Evolutionary conservation across 345 rosid species (phyloP), one percentile per base, ranked within the genome.

Genomic region (Eucalyptus paniculata): DNA sequence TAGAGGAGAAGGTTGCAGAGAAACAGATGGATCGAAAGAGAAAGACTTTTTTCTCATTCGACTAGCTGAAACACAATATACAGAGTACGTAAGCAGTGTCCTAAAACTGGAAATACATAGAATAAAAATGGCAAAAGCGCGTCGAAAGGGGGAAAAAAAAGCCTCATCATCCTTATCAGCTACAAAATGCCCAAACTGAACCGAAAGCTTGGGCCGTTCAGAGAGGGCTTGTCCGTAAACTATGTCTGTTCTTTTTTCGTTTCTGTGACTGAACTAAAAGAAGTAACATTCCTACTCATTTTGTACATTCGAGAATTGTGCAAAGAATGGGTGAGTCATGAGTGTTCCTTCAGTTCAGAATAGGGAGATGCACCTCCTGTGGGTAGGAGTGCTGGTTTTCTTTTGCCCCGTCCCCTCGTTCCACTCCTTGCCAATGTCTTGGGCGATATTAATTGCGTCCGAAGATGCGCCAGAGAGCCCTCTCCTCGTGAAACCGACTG

Each of bases 401-500:
- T 92, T 95, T 90, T 97, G 97, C 90, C 92, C 94, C 81, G 95
- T 97, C 92, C 94, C 98, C 89, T 95, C 94, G 24, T 95, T 95
- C 95, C 95, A 97, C 88, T 91, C 91, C 45, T 88, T 92, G 62
- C 97, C 93, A 87, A 97, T 97, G 87, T 97, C 99, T 81, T 93
- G 94, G 28, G 97, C 97, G 12, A 97, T 94, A 86, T 91, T 94
- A 72, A 92, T 88, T 14, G 99, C 96, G 50, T 97, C 99, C 6
- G 94, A 88, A 5, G 99, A 97, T 49, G 96, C 96, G 86, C 99
- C 99, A 11, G 97, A 94, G 81, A 97, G 93, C 44, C 98, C 99
- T 95, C 96, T 97, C 91, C 93, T 94, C 51, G 98, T 95, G 93
- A 97, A 97, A 91, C 99, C 99, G 51, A 95, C 99, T 50, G 99